A percentile compares a stretch with the other conserved stretches of the same genome.
These are phyloP conservation scores for Dactylellina leptospora DNA, from an alignment of 2,329 filamentous ascomycete genomes.

Conservation along the genomic window DNA sequence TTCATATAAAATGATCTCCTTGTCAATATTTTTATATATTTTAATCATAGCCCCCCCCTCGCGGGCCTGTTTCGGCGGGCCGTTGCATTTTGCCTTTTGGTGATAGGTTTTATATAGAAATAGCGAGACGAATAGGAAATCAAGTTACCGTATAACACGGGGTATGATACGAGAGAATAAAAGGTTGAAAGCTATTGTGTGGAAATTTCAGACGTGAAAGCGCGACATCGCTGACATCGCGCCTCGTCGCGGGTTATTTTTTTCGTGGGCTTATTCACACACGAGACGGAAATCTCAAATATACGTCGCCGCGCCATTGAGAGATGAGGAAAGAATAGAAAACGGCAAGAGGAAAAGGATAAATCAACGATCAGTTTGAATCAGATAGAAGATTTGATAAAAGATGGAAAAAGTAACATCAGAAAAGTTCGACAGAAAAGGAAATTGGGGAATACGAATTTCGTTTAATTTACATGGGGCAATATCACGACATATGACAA, in stretches of 20 bases:
- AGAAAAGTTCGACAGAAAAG: constrained; percentile 31
- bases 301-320: background rate
- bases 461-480: constrained; percentile 52
- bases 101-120: no score
- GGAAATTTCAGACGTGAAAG: no score
- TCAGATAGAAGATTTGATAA: background rate
- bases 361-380: background rate
- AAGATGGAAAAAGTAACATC: background rate
- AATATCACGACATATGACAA: constrained; percentile 40
- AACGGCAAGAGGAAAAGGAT: background rate
- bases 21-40: background rate
- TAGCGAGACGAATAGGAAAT: no score
- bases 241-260: background rate
- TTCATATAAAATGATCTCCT: no score
- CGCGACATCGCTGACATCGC: background rate
- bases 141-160: no score
- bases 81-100: no score
- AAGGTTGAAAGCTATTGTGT: background rate
- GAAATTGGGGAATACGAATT: constrained; percentile 49
- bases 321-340: background rate
- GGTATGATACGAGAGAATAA: constrained; percentile 54
- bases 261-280: no score
- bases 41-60: background rate
- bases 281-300: no score
- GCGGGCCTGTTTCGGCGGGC: no score